Conservation (phyloP, 164 flowering plant genomes). For the Aristolochia fimbriata region DNA sequence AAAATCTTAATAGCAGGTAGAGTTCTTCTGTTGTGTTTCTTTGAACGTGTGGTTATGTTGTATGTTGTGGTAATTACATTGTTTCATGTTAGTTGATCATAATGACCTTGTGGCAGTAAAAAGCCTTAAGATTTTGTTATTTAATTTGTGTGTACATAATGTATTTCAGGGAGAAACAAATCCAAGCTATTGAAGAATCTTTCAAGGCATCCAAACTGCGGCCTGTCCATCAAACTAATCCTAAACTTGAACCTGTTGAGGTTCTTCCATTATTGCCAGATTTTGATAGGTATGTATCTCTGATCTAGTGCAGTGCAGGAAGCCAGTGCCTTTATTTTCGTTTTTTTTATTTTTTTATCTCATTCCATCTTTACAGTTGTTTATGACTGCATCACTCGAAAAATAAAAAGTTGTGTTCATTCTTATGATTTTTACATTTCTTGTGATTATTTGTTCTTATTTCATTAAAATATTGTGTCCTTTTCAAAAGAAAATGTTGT, state of each 20-base stretch:
- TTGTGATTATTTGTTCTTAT: no score
- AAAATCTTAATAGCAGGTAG: slow-evolving; percentile 57
- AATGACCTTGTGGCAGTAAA: neutral
- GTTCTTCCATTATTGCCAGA: slow-evolving; percentile 75
- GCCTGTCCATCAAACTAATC: slow-evolving; percentile 77
- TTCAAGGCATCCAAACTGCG: slow-evolving; percentile 76
- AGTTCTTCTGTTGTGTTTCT: neutral
- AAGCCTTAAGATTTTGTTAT: neutral
- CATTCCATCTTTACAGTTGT: no score
- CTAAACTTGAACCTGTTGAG: slow-evolving; percentile 57
- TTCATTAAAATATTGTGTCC: no score
- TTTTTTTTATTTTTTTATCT: no score
- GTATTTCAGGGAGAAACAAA: slow-evolving; percentile 68
- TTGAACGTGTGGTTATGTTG: no score
- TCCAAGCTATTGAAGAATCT: slow-evolving; percentile 72
- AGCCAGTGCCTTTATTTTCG: neutral
- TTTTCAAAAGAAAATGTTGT: slow-evolving; percentile 11
- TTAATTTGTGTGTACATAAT: neutral
- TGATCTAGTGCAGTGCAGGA: neutral
- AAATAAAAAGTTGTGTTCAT: no score
- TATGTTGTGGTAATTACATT: no score
- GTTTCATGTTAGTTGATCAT: no score
- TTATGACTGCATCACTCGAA: no score
- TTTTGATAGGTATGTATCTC: slow-evolving; percentile 62
- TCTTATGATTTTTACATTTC: no score